Evolutionary conservation across 169 alveolate genomes (phyloP), one percentile per base, ranked within the genome.

Genomic region (Eimeria praecox): DNA sequence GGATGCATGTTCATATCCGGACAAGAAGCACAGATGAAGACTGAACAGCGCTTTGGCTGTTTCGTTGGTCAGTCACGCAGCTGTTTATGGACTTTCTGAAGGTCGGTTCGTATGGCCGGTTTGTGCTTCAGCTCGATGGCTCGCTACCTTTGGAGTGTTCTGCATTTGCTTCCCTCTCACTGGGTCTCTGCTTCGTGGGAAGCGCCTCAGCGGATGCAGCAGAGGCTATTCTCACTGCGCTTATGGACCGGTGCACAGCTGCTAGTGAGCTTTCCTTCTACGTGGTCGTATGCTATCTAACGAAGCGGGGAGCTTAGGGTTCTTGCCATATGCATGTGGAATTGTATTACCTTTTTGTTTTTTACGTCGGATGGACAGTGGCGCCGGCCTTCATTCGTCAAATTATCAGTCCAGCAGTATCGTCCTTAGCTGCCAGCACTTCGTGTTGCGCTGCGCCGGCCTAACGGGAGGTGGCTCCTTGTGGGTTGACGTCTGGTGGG

Each of bases 161-260:
- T 52, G 99, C 99, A 56, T 98, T 99, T 97, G 99, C 99, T 27
- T 99, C 99, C 38, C 96, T 99, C 35, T 98, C 99, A 20, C 97
- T 99, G 90, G 99, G 99, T 4, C 97, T 99, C 71, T 98, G 99
- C 49, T 99, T 98, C 96, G 99, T 99, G 42, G 99, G 99, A 99
- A 88, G 96, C 93, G 83, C 90, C 87, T 98, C 98, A 96, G 99
- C 98, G 92, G 99, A 99, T 87, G 99, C 99, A 75, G 98, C 99
- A 9, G 98, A 99, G 97, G 99, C 98, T 44, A 98, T 99, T 69
- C 90, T 99, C 78, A 98, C 99, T 96, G 97, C 99, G 24, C 97
- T 99, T 59, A 95, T 98, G 96, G 99, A 99, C 75, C 95, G 97
- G 49, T 88, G 94, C 95, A 93, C 97, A 71, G 94, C 97, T 38